A percentile compares a stretch with the other conserved stretches of the same genome.
phyloP scores from a whole-genome alignment of 2,329 filamentous ascomycete genomes.

The Aspergillus nomiae region DNA sequence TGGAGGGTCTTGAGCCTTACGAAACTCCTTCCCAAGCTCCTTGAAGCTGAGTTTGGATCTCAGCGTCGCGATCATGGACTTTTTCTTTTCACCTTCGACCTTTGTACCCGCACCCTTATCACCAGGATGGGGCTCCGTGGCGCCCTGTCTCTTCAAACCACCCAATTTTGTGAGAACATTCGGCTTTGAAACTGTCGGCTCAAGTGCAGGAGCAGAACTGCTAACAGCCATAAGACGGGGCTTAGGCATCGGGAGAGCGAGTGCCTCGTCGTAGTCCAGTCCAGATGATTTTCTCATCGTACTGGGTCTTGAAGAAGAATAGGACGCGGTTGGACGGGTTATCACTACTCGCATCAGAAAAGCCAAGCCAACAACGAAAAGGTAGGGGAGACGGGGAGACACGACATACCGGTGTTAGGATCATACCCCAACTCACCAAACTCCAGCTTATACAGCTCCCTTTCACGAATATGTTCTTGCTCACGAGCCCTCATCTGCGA shows the following conservation, averaged over 20 bases:
- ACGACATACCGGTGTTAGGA: background rate
- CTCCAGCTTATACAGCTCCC: background rate
- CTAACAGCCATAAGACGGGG: conserved; percentile 14
- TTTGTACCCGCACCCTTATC: conserved; percentile 5
- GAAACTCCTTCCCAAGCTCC: conserved; percentile 30
- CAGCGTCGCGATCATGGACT: conserved; percentile 27
- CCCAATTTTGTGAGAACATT: conserved; percentile 6
- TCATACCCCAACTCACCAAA: background rate
- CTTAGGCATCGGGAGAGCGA: conserved; percentile 34
- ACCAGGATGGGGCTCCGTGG: conserved; percentile 16
- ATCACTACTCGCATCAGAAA: background rate
- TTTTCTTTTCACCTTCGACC: conserved; percentile 22
- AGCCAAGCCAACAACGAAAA: background rate
- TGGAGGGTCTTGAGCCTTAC: conserved; percentile 15
- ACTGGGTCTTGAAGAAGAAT: conserved; percentile 6
- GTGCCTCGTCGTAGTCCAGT: conserved; percentile 28
- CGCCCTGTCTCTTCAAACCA: conserved; percentile 18
- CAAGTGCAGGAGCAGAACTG: background rate
- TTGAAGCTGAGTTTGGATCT: conserved; percentile 34
- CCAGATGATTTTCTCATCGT: conserved; percentile 20
- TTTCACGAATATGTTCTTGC: conserved; percentile 11
- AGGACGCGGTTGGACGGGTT: background rate
- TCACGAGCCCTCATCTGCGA: conserved; percentile 25
- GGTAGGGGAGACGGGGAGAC: background rate
- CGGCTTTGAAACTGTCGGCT: background rate